Evolutionary conservation across 352 stramenopile genomes (phyloP), one percentile per base, ranked within the genome.

Genomic region (Blastocystis sp.): DNA sequence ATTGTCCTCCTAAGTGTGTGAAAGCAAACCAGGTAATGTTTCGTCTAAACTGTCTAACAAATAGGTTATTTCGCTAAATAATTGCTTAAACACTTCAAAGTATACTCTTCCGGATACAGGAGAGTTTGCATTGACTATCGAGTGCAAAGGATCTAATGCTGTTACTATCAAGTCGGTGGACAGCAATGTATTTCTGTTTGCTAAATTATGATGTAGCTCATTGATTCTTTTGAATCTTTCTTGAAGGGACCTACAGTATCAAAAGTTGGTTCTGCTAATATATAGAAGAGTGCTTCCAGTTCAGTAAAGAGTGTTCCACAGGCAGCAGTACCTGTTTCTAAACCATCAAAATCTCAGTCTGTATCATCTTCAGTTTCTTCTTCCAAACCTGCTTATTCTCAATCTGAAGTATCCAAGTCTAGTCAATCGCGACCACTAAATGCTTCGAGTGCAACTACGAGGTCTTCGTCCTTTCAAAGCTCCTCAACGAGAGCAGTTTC

Each of bases 1-100:
- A 84, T 53, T 68, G 73, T 69, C 73, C 73, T 53, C 50, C 73
- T 11, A 66, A 64, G 26, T 34, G 73, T 53, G 73, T 84, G 39
- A 84, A 66, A 18, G 73, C 73, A 55, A 68, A 66, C 47, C 26
- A 45, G 13, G 73, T 84, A 13, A 18, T 37, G 8, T 47, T 37
- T 29, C 13, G 8, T 8, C 8, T 66, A 9, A 23, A 23, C 9
- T 39, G n/a, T 63, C 3, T 80, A 54, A 80, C 55, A n/a, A n/a
- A 34, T 41, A 84, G 73, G 73, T 69, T n/a, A 55, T 84, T 18
- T 29, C 45, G 5, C 43, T 64, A 15, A 39, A n/a, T 15, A 84
- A 84, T 43, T 84, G 73, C 53, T 29, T 37, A 47, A 43, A 26
- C 3, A 55, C 54, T n/a, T 23, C 61, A 47, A 20, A 26, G 9